Percentiles rank a stretch among this genome's conserved stretches.
Evolutionary conservation across 108 stramenopile genomes (phyloP).

Genomic region (Pinguiococcus pyrenoidosus): DNA sequence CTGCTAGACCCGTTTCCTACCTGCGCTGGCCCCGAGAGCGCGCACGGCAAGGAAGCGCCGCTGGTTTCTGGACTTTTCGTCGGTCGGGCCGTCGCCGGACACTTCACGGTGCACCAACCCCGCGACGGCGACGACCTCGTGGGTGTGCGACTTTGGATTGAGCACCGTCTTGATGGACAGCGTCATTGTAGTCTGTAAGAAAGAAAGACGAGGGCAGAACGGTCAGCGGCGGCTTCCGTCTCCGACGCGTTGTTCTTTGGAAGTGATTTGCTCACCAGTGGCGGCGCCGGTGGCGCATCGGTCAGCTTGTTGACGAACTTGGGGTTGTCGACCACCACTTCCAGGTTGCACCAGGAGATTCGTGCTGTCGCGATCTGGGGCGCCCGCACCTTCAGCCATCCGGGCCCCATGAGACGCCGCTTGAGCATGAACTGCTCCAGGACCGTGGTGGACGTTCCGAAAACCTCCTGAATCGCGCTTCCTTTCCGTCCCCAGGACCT

Average conservation of each 20-base stretch:
- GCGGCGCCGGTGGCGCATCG: slow-evolving; percentile 17
- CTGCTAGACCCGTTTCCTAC: no score
- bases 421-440: slow-evolving; percentile 89
- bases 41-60: not conserved
- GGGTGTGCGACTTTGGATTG: slow-evolving; percentile 77
- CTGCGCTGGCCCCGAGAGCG: not conserved
- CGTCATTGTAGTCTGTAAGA: no score
- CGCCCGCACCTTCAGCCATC: slow-evolving; percentile 76
- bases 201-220: slow-evolving; percentile 67
- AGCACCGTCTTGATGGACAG: slow-evolving; percentile 90
- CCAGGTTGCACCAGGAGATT: slow-evolving; percentile 77
- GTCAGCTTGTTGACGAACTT: slow-evolving; percentile 44
- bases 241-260: no score
- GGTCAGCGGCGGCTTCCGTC: no score
- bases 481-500: no score
- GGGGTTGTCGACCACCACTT: slow-evolving; percentile 52
- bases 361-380: slow-evolving; percentile 30
- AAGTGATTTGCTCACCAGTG: no score
- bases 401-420: slow-evolving; percentile 89
- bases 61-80: slow-evolving; percentile 12
- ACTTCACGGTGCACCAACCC: slow-evolving; percentile 75
- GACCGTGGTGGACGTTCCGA: slow-evolving; percentile 62
- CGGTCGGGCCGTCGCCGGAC: slow-evolving; percentile 52
- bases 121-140: slow-evolving; percentile 83
- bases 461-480: slow-evolving; percentile 69